Percentiles rank a stretch among this genome's conserved stretches.
These are phyloP conservation scores for Nitzschia sp. DNA, from an alignment of 108 stramenopile species.

Conservation along the genomic window DNA sequence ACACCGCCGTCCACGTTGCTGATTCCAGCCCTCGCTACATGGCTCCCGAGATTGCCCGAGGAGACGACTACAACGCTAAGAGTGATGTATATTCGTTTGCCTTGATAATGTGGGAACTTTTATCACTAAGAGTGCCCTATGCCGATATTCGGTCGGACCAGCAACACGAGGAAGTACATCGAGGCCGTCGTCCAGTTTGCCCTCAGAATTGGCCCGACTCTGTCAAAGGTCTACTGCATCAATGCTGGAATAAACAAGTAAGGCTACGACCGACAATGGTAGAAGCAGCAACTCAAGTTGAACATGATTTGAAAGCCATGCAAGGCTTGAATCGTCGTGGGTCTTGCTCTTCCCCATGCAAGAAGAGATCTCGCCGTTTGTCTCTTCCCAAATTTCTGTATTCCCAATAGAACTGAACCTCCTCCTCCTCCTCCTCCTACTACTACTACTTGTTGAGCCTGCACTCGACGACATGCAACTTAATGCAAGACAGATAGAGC, in stretches of 20 bases:
- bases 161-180: not conserved
- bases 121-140: constrained; percentile 52
- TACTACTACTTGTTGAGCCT: too few relatives aligned
- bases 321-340: too few relatives aligned
- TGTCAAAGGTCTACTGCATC: not conserved
- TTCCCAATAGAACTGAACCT: too few relatives aligned
- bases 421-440: too few relatives aligned
- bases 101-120: constrained; percentile 56
- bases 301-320: not conserved
- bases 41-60: constrained; percentile 65
- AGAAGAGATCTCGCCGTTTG: too few relatives aligned
- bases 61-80: constrained; percentile 56
- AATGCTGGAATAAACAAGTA: constrained; percentile 13
- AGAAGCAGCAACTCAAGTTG: not conserved
- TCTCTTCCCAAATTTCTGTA: too few relatives aligned
- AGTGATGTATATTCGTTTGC: constrained; percentile 67
- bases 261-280: constrained; percentile 20
- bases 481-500: too few relatives aligned
- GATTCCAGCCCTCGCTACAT: constrained; percentile 53
- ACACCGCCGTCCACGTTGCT: too few relatives aligned
- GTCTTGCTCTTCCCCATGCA: too few relatives aligned
- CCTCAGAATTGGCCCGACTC: not conserved
- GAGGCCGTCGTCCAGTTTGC: constrained; percentile 13
- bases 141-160: not conserved
- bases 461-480: too few relatives aligned